phyloP scores from a whole-genome alignment of 2,329 filamentous ascomycete species.

The Xylariaceae sp. region DNA sequence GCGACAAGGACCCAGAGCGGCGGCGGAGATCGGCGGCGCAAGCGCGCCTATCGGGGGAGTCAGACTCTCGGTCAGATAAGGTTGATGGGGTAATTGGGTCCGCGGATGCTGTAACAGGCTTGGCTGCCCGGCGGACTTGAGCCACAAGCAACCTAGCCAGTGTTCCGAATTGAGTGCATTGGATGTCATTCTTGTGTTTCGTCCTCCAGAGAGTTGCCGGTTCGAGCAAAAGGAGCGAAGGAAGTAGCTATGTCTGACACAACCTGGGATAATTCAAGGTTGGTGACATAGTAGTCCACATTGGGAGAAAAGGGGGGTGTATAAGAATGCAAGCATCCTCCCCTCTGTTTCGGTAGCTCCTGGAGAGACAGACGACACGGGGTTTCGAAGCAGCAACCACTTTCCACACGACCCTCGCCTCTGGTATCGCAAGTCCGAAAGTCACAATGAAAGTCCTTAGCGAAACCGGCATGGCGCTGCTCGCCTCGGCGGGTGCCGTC shows the following conservation, averaged over 20 bases:
- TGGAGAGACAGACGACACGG: no score
- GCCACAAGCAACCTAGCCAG: neutral
- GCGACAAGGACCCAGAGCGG: no score
- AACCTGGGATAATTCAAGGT: no score
- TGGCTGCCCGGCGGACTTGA: neutral
- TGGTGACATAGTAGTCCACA: no score
- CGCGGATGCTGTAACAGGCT: neutral
- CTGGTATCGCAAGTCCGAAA: neutral
- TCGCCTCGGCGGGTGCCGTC: neutral
- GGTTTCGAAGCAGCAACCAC: no score
- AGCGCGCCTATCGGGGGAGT: neutral
- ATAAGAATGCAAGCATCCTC: no score
- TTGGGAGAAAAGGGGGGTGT: no score
- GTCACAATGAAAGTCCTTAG: neutral
- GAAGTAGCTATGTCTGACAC: no score
- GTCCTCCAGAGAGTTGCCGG: no score
- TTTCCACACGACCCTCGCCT: neutral
- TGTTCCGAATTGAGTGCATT: neutral
- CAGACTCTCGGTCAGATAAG: neutral
- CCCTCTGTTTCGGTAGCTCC: no score
- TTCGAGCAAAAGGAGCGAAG: no score
- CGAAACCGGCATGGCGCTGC: neutral
- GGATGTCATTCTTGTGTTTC: no score
- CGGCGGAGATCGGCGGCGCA: neutral
- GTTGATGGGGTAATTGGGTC: constrained; percentile 3